These are phyloP conservation scores for Phyllosticta capitalensis DNA, from an alignment of 2,329 filamentous ascomycete species.

Conservation along the genomic window DNA sequence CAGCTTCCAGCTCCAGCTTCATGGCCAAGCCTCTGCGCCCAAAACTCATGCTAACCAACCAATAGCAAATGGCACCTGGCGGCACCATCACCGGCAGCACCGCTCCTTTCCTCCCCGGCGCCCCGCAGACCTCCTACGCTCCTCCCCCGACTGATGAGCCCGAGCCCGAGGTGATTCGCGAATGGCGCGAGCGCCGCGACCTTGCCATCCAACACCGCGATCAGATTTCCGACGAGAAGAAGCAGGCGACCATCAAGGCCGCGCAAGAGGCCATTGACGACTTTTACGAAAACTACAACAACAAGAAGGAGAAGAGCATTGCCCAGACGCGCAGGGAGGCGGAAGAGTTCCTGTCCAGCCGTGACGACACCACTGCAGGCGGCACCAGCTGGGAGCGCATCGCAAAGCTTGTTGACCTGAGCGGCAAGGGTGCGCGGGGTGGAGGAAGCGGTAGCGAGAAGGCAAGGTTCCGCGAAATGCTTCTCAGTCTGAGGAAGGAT, in stretches of 20 bases:
- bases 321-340: constrained; percentile 83
- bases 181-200: constrained; percentile 89
- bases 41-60: background rate
- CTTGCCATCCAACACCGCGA: constrained; percentile 73
- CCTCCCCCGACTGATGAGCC: constrained; percentile 58
- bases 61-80: constrained; percentile 60
- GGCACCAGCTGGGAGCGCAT: constrained; percentile 99
- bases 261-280: constrained; percentile 94
- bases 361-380: constrained; percentile 87
- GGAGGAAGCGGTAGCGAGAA: constrained; percentile 87
- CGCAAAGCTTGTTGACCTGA: constrained; percentile 92
- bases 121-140: constrained; percentile 25
- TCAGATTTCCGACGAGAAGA: constrained; percentile 72
- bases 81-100: constrained; percentile 68
- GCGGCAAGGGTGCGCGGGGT: constrained; percentile 80
- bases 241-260: constrained; percentile 75
- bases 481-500: constrained; percentile 83
- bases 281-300: constrained; percentile 99
- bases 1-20: background rate
- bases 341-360: constrained; percentile 78
- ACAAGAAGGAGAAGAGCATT: constrained; percentile 91
- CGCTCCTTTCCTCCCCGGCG: constrained; percentile 45
- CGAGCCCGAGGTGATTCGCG: constrained; percentile 76
- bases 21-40: background rate
- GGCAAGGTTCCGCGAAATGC: constrained; percentile 86